Base-by-base conservation (phyloP, 2,329 filamentous ascomycete species). In the Aspergillus vadensis region DNA sequence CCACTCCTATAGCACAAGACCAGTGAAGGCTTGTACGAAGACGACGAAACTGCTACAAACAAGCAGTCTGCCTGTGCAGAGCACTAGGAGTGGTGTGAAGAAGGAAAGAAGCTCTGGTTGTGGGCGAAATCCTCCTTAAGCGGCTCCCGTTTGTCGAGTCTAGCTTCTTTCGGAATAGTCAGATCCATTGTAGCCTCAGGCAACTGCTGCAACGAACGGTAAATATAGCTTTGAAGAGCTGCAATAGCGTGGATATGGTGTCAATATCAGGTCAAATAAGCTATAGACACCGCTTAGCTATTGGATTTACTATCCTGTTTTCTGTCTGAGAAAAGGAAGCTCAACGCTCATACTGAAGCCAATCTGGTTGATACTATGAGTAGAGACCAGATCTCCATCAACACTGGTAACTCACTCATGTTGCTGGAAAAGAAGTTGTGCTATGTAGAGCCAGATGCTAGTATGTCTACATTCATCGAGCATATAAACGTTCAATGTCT, bases 1-100 rank as follows among this genome's bases (percentile, higher is more conserved):
- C 83, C 87, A 85, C 87, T 82, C 84, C 81, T 72, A 73, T 68
- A 72, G 67, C 65, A 73, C 68, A 76, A 70, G 65, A 69, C 69
- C 72, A 77, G 63, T 77, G 74, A 77, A 77, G 76, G 71, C 62
- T 66, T 63, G 61, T 70, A 63, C 55, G 60, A 65, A 65, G 30
- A 64, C 70, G 67, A 69, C 74, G 41, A 68, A 65, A 66, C 69
- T 72, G 74, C 65, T 65, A 75, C 67, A 36, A 55, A 21, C 65
- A 60, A 59, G 72, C 73, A 78, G 69, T 64, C 67, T 70, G 72
- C 69, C 76, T 72, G 67, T 77, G 76, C 74, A 71, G 61, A 74
- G 71, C 76, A 76, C 74, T 62, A 64, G 72, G 74, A 76, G 77
- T 78, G 77, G 73, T 71, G 65, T 74, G 66, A 41, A 65, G 57